A percentile compares a stretch with the other conserved stretches of the same genome.
Conservation (phyloP, 768 basidiomycete genomes). For the Termitomyces sp. region DNA sequence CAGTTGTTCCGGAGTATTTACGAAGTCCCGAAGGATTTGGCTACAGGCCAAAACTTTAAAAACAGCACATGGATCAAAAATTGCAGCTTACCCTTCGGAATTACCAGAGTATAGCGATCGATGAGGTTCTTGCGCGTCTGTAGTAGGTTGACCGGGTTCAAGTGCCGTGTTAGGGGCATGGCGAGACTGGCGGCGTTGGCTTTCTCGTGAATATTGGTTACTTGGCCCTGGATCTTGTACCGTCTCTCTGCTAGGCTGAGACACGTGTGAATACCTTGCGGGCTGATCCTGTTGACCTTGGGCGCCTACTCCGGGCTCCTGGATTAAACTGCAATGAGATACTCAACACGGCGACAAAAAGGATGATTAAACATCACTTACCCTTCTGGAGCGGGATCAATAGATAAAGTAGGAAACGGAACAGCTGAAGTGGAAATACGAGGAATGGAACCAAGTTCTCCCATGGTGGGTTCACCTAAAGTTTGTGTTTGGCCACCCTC, state of each 20-base stretch:
- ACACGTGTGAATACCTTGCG: not conserved
- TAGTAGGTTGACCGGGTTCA: not conserved
- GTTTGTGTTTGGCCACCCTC: not conserved
- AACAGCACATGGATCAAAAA: not conserved
- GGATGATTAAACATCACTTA: not conserved
- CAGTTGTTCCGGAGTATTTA: constrained; percentile 1
- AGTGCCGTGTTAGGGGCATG: not conserved
- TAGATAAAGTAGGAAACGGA: not conserved
- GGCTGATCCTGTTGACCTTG: not conserved
- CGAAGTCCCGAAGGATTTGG: constrained; percentile 6
- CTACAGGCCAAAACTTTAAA: not conserved
- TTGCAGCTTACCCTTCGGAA: constrained; percentile 1
- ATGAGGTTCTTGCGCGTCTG: not conserved
- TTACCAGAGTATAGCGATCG: constrained; percentile 4
- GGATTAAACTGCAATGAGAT: not conserved
- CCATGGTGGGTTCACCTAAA: not conserved
- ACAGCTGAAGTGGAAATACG: not conserved
- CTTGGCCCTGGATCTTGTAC: not conserved
- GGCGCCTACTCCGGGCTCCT: not conserved
- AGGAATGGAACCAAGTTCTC: not conserved
- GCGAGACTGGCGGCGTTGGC: not conserved
- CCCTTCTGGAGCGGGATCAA: not conserved
- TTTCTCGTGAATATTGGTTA: not conserved
- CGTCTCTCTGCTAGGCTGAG: not conserved
- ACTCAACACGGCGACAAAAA: not conserved